Evolutionary conservation across 164 flowering plant species (phyloP), one percentile per base, ranked within the genome.

Genomic region (Litsea cubeba): DNA sequence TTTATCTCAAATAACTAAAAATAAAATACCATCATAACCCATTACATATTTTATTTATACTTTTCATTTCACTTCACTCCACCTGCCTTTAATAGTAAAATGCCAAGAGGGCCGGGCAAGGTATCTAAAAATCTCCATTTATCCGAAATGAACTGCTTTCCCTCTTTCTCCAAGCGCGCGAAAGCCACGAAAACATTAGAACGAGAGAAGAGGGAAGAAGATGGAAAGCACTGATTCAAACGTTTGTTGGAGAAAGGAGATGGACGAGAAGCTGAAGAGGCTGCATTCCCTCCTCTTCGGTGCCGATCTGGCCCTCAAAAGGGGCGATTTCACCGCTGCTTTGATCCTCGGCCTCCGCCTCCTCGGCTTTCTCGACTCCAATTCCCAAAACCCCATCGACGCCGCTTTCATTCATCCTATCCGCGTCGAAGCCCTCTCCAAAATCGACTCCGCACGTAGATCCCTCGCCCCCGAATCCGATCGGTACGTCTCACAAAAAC

Each of bases 351-450:
- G 80, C 35, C 93, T 92, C 72, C 89, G 88, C 1, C 93, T 94
- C 71, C 82, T 96, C 71, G 99, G 98, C 30, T 96, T 96, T 84
- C 95, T 96, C 77, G 91, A 96, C 71, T 96, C 97, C 3, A 88
- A 72, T 5, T 78, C 86, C 68, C 82, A 26, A 10, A 80, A 83
- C 66, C 82, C 89, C 23, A 74, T 77, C 22, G 97, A 93, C 25
- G 86, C 83, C 63, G 83, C 89, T 25, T 88, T 85, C 81, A 79
- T 87, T 24, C 83, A 76, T 0, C 90, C 97, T 24, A 90, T 94
- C 26, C 91, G 90, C 30, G 82, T 82, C 6, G 89, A 94, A 22
- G 92, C 86, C 25, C 25, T 71, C 25, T 79, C 88, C 40, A 89
- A 83, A 79, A 68, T 94, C 70, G 81, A 83, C 28, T n/a, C 71